Evolutionary conservation across 345 rosid genomes (phyloP).

Genomic region (Xanthoceras sorbifolium): DNA sequence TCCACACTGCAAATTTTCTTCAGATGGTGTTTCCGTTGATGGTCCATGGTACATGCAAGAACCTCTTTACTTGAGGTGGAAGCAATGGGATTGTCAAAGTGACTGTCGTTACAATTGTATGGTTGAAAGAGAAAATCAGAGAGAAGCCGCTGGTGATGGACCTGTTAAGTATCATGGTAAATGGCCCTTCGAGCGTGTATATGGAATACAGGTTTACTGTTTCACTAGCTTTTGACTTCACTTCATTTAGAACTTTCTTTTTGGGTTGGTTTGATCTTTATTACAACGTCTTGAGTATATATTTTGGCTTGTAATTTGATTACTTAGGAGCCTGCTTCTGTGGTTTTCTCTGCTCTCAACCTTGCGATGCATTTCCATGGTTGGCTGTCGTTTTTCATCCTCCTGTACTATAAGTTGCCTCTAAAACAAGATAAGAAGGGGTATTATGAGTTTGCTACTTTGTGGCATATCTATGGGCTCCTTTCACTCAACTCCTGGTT

Average conservation of each 20-base stretch:
- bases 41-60: constrained; percentile 75
- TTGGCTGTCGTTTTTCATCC: constrained; percentile 76
- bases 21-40: constrained; percentile 37
- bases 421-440: constrained; percentile 52
- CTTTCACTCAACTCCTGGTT: constrained; percentile 74
- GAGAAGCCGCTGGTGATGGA: constrained; percentile 41
- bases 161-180: constrained; percentile 83
- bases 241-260: constrained; percentile 2
- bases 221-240: constrained; percentile 8
- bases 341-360: constrained; percentile 73
- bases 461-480: constrained; percentile 68
- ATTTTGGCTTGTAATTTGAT: constrained; percentile 10
- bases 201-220: constrained; percentile 63
- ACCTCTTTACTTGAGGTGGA: constrained; percentile 65
- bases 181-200: constrained; percentile 79
- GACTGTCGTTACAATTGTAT: constrained; percentile 79
- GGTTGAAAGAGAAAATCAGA: constrained; percentile 63
- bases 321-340: constrained; percentile 69
- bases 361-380: constrained; percentile 74
- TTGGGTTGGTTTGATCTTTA: background rate
- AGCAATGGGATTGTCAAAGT: constrained; percentile 69
- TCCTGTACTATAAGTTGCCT: constrained; percentile 60
- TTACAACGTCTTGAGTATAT: constrained; percentile 9
- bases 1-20: constrained; percentile 62
- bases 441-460: constrained; percentile 58